Conservation (phyloP, 2,329 filamentous ascomycete species). For the Penicillium occitanis region DNA sequence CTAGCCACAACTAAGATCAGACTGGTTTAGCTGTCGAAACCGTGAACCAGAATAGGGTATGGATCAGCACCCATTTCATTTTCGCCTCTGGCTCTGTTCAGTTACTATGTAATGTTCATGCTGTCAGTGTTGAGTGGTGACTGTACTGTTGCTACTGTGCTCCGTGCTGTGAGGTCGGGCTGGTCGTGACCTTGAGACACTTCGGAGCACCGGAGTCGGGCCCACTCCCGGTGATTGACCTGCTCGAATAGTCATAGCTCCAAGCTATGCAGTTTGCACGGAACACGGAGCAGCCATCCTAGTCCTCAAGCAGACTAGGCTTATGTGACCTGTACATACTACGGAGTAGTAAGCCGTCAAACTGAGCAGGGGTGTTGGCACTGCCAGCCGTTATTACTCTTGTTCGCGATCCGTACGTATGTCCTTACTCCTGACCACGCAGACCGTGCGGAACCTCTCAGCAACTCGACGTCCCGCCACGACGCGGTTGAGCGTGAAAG, state of each 20-base stretch:
- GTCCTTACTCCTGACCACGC: neutral
- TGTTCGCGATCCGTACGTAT: neutral
- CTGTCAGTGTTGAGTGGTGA: neutral
- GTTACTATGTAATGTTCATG: too few relatives aligned
- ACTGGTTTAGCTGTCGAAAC: neutral
- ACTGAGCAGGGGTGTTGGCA: neutral
- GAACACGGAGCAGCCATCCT: neutral
- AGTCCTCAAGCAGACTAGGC: neutral
- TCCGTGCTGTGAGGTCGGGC: neutral
- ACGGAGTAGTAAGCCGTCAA: neutral
- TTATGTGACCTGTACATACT: neutral
- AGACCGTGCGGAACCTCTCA: neutral
- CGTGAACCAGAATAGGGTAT: neutral
- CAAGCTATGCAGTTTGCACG: constrained; percentile 6
- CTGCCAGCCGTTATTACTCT: neutral
- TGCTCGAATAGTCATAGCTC: constrained; percentile 13
- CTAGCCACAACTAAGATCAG: neutral
- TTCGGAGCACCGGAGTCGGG: constrained; percentile 14
- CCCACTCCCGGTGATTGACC: neutral
- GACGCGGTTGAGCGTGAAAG: neutral
- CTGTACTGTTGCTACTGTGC: neutral
- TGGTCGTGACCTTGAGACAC: neutral
- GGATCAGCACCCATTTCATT: constrained; percentile 1
- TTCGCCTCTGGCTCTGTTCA: neutral
- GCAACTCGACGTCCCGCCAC: neutral